Conservation (phyloP, 2,329 filamentous ascomycete species). For the Lasiodiplodia sp. region DNA sequence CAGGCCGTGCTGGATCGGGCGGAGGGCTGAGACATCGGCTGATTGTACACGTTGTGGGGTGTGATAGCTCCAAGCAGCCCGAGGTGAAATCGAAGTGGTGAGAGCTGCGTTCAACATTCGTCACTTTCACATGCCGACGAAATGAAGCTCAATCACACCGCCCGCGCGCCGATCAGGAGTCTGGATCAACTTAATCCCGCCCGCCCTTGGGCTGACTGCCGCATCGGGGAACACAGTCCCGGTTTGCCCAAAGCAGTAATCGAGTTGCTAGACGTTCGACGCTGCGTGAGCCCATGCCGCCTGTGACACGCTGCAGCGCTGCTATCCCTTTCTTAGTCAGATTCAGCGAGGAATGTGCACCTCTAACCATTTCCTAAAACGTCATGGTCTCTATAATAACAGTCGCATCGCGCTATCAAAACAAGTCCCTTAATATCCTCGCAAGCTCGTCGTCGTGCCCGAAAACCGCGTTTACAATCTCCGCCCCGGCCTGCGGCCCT, state of each 20-base stretch:
- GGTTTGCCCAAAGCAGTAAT: slow-evolving; percentile 17
- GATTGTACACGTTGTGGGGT: slow-evolving; percentile 20
- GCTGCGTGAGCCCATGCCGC: neutral
- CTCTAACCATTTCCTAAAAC: slow-evolving; percentile 1
- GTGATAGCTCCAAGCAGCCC: slow-evolving; percentile 14
- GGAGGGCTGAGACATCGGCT: slow-evolving; percentile 20
- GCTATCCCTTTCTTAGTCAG: slow-evolving; percentile 12
- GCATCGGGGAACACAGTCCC: slow-evolving; percentile 13
- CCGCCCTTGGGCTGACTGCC: neutral
- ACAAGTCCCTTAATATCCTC: slow-evolving; percentile 65
- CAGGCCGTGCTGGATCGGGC: slow-evolving; percentile 24
- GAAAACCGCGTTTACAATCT: slow-evolving; percentile 50
- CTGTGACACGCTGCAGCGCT: neutral
- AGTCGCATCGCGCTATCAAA: slow-evolving; percentile 46
- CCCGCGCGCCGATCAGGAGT: slow-evolving; percentile 3
- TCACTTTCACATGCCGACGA: slow-evolving; percentile 29
- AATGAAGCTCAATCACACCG: neutral
- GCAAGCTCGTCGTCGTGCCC: slow-evolving; percentile 67
- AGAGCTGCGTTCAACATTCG: slow-evolving; percentile 19
- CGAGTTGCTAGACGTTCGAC: slow-evolving; percentile 15
- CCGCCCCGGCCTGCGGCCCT: slow-evolving; percentile 27
- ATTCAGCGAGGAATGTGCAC: neutral
- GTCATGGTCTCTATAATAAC: neutral
- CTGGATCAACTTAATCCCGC: slow-evolving; percentile 16
- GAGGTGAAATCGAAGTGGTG: slow-evolving; percentile 20